phyloP scores from a whole-genome alignment of 441 rosid genomes.

The Metrosideros polymorpha region DNA sequence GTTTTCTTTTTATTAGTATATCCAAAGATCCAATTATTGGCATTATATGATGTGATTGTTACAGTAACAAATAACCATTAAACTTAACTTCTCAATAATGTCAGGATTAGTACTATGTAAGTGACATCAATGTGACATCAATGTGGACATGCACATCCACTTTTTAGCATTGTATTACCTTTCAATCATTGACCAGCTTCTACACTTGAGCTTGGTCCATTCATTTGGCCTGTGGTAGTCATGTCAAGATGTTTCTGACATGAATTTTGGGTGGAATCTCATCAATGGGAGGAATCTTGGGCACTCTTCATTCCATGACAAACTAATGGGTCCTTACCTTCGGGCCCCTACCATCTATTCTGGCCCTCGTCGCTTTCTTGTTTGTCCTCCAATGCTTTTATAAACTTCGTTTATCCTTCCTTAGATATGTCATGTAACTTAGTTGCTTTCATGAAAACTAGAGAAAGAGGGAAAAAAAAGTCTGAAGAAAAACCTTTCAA shows the following conservation, averaged over 20 bases:
- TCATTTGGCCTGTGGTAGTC: background rate
- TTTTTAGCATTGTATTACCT: background rate
- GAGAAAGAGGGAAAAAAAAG: background rate
- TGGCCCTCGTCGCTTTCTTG: background rate
- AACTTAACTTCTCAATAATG: background rate
- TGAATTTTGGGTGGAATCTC: background rate
- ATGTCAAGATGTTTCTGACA: background rate
- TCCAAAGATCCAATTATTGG: background rate
- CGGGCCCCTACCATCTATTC: slow-evolving; percentile 5
- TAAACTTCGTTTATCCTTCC: background rate
- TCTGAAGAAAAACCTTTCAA: background rate
- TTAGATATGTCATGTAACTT: background rate
- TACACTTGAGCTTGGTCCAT: background rate
- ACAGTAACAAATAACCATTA: background rate
- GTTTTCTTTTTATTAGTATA: background rate
- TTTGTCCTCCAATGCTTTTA: background rate
- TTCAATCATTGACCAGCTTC: background rate
- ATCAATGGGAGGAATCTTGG: background rate
- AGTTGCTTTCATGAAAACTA: background rate
- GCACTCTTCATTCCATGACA: background rate
- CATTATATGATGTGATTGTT: background rate
- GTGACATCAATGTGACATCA: background rate
- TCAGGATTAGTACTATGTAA: background rate
- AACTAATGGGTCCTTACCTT: background rate
- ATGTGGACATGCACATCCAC: background rate